Evolutionary conservation across 306 rosid species (phyloP), one percentile per base, ranked within the genome.

Genomic region (Prunus mira): DNA sequence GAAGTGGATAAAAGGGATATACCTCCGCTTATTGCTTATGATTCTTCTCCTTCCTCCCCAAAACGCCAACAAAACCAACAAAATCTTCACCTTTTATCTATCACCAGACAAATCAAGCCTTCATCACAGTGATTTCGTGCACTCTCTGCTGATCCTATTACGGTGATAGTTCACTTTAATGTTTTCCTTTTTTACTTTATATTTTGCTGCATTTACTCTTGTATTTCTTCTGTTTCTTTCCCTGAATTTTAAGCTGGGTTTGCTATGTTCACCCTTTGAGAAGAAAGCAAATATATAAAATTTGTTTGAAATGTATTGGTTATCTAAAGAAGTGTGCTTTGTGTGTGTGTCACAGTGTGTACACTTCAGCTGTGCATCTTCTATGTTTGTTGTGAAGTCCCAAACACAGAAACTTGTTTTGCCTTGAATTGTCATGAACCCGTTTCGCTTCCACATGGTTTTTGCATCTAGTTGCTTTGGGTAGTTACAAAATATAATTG

Each of bases 1-100:
- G 18, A 77, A 54, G 7, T 4, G 10, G 73, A 72, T 72, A 63
- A 52, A 65, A 71, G 6, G 62, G 15, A 72, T 65, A 72, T 54
- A 13, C 78, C 30, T 27, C 10, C 32, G 11, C 19, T 0, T 0
- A 1, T 4, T 6, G 63, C 14, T n/a, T 28, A 13, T 3, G 63
- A 63, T 22, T 38, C 34, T 9, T 3, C 57, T 17, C 27, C 19
- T n/a, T 52, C 64, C 19, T 34, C 12, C 3, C 32, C 64, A n/a
- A 3, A 65, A 15, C 18, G 30, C 74, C 54, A 32, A 47, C 13
- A 32, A 18, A 65, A 6, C 56, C 4, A 51, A 4, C 8, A 43
- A 67, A 41, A 51, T 30, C 65, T 28, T 60, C 51, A 18, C 20
- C 34, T 7, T 63, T 22, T 13, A 22, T 56, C 15, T 7, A 20